Evolutionary conservation across 2,329 filamentous ascomycete species (phyloP).

Genomic region (Epichloe gansuensis): DNA sequence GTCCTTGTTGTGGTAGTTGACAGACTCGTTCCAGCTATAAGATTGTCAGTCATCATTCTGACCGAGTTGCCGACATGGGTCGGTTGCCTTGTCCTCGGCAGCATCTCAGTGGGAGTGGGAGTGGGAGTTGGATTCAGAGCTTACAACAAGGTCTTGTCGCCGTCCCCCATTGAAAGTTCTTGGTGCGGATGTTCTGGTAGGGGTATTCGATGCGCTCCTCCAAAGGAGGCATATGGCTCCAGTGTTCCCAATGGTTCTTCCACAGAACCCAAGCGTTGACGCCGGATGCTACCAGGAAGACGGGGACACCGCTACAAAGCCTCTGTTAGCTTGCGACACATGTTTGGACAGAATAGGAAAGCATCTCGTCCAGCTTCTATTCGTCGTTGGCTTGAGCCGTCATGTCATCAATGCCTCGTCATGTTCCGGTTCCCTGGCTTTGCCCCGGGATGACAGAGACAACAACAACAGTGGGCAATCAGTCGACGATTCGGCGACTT

Average conservation of each 20-base stretch:
- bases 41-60: background rate
- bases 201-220: slow-evolving; percentile 89
- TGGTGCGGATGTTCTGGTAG: slow-evolving; percentile 95
- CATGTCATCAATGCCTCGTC: background rate
- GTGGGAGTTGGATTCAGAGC: slow-evolving; percentile 2
- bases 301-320: slow-evolving; percentile 54
- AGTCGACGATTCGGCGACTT: background rate
- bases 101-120: background rate
- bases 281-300: slow-evolving; percentile 56
- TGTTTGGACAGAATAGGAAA: background rate
- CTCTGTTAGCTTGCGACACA: background rate
- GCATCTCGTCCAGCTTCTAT: background rate
- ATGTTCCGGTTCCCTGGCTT: background rate
- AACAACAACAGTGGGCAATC: background rate
- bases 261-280: slow-evolving; percentile 86
- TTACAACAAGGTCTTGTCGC: slow-evolving; percentile 63
- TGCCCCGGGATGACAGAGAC: background rate
- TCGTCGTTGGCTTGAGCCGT: background rate
- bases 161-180: slow-evolving; percentile 95
- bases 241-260: slow-evolving; percentile 97
- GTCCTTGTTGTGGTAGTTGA: slow-evolving; percentile 97
- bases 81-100: background rate
- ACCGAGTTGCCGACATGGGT: background rate
- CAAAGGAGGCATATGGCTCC: slow-evolving; percentile 68
- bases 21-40: slow-evolving; percentile 75